phyloP scores from a whole-genome alignment of 345 rosid genomes.

The Eucalyptus albens region DNA sequence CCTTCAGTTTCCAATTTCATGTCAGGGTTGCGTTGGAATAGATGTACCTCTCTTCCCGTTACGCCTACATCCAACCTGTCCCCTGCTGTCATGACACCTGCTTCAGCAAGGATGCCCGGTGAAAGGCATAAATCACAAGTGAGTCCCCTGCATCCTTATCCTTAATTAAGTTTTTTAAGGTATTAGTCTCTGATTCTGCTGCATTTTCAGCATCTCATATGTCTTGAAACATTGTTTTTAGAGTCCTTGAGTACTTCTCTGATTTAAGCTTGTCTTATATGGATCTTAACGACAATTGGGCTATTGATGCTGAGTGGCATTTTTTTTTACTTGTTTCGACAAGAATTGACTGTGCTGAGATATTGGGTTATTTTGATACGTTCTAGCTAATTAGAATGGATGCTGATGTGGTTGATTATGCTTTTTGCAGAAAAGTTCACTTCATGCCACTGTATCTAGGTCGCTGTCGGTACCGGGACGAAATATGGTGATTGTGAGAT shows the following conservation, averaged over 20 bases:
- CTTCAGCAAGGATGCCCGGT: conserved; percentile 40
- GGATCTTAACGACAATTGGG: background rate
- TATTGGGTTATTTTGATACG: background rate
- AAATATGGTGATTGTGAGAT: conserved; percentile 71
- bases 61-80: conserved; percentile 53
- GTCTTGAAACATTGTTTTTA: background rate
- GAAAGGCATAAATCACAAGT: conserved; percentile 42
- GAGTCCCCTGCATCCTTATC: background rate
- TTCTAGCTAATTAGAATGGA: background rate
- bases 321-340: background rate
- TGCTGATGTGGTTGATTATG: background rate
- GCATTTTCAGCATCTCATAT: background rate
- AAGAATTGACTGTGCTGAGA: background rate
- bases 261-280: background rate
- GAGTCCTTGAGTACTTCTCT: background rate
- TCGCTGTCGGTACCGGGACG: conserved; percentile 65
- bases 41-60: conserved; percentile 73
- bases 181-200: background rate
- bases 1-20: conserved; percentile 18
- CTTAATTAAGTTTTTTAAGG: background rate
- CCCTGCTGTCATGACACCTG: conserved; percentile 45
- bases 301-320: background rate
- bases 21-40: conserved; percentile 45
- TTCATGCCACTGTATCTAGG: conserved; percentile 45
- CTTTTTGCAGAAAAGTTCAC: conserved; percentile 45